phyloP scores from a whole-genome alignment of 371 early-diverging fungal species.

The Quaeritorhiza haematococci region DNA sequence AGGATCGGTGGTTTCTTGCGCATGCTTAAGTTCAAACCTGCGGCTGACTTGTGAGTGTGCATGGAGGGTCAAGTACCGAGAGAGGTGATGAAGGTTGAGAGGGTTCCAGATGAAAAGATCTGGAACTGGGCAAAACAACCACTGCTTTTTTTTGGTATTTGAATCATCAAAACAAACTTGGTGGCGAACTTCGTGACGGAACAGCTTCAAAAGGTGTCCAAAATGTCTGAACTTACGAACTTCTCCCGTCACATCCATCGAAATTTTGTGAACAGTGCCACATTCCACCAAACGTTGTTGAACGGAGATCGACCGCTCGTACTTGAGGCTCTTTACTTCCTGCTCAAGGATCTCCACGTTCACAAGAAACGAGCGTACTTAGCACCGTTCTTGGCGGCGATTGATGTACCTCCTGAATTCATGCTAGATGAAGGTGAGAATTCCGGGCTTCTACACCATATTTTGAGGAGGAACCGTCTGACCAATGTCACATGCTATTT shows the following conservation, averaged over 20 bases:
- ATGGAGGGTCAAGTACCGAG: background rate
- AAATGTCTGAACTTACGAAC: background rate
- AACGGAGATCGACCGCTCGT: slow-evolving; percentile 31
- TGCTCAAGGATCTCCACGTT: slow-evolving; percentile 33
- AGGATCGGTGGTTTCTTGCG: slow-evolving; percentile 38
- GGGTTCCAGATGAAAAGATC: too few relatives aligned
- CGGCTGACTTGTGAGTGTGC: slow-evolving; percentile 13
- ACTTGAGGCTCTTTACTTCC: slow-evolving; percentile 36
- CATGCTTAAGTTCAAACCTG: slow-evolving; percentile 36
- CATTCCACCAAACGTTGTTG: slow-evolving; percentile 19
- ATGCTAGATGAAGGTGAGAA: slow-evolving; percentile 39
- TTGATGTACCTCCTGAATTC: slow-evolving; percentile 45
- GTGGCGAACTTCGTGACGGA: background rate
- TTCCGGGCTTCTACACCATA: background rate
- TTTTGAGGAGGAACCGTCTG: background rate
- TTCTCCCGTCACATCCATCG: too few relatives aligned
- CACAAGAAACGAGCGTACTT: slow-evolving; percentile 49
- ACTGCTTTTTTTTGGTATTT: background rate
- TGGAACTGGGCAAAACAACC: too few relatives aligned
- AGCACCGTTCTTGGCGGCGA: slow-evolving; percentile 35
- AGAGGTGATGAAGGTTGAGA: too few relatives aligned
- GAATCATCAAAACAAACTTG: background rate
- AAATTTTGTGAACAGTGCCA: slow-evolving; percentile 19
- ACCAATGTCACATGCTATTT: background rate
- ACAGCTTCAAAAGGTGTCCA: background rate